A percentile compares a stretch with the other conserved stretches of the same genome.
These are phyloP conservation scores for Pichiaceae sp. DNA, from an alignment of 1,139 yeast genomes.

Conservation along the genomic window DNA sequence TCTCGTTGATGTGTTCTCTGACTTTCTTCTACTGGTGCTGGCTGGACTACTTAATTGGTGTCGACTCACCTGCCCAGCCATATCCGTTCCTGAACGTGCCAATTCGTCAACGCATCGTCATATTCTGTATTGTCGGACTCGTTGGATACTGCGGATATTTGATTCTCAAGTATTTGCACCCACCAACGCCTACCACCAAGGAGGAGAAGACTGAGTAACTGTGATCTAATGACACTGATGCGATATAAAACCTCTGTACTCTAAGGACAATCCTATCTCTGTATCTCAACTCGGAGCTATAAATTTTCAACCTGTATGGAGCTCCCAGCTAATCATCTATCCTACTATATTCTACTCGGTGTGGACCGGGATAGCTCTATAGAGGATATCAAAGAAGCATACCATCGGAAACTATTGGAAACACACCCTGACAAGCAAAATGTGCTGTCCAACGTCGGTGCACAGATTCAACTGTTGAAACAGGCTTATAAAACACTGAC, in stretches of 20 bases:
- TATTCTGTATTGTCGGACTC: constrained; percentile 42
- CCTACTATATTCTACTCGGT: constrained; percentile 47
- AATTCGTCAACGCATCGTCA: constrained; percentile 32
- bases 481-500: constrained; percentile 52
- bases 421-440: constrained; percentile 63
- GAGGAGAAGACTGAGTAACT: too few species aligned
- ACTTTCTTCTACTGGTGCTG: constrained; percentile 46
- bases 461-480: constrained; percentile 29
- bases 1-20: constrained; percentile 29
- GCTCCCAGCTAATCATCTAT: neutral
- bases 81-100: constrained; percentile 55
- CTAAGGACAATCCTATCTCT: too few species aligned
- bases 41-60: constrained; percentile 42
- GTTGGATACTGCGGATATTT: constrained; percentile 30
- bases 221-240: too few species aligned
- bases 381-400: constrained; percentile 50
- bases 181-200: too few species aligned
- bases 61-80: constrained; percentile 38
- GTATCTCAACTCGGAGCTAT: too few species aligned
- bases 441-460: constrained; percentile 5
- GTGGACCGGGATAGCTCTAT: constrained; percentile 30
- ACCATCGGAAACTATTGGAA: constrained; percentile 45
- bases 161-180: constrained; percentile 14
- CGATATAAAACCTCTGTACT: too few species aligned
- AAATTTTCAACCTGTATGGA: neutral